Percentiles rank a stretch among this genome's conserved stretches.
phyloP scores from a whole-genome alignment of 129 eudicot species.

The Saposhnikovia divaricata region DNA sequence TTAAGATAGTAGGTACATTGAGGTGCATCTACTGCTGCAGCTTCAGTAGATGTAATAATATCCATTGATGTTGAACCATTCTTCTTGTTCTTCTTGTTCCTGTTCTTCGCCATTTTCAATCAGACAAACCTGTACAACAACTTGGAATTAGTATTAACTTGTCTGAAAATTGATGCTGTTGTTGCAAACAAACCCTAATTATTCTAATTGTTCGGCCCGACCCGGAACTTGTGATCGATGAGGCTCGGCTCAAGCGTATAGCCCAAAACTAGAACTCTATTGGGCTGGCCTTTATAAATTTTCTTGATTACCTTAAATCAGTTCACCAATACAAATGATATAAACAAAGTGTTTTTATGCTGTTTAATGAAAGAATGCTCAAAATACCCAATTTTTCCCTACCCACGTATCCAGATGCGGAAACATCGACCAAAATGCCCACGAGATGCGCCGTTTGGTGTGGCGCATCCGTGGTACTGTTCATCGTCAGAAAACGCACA shows the following conservation, averaged over 20 bases:
- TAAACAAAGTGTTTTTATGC: too few relatives aligned
- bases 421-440: too few relatives aligned
- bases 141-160: not conserved
- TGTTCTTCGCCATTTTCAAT: conserved; percentile 65
- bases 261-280: not conserved
- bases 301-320: too few relatives aligned
- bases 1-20: not conserved
- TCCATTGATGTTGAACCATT: conserved; percentile 32
- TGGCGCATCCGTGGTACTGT: too few relatives aligned
- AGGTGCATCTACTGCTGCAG: not conserved
- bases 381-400: too few relatives aligned
- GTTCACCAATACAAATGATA: too few relatives aligned
- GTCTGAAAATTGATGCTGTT: not conserved
- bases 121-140: not conserved
- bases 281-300: not conserved
- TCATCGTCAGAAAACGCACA: too few relatives aligned
- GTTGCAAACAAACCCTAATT: not conserved
- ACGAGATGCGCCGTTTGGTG: too few relatives aligned
- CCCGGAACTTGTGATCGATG: not conserved
- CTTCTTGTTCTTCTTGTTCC: conserved; percentile 61
- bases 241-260: not conserved
- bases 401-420: too few relatives aligned
- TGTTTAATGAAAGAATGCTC: too few relatives aligned
- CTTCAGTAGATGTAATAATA: not conserved
- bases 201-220: not conserved